phyloP scores from a whole-genome alignment of 257 asterid species.

The Marsdenia floribunda region DNA sequence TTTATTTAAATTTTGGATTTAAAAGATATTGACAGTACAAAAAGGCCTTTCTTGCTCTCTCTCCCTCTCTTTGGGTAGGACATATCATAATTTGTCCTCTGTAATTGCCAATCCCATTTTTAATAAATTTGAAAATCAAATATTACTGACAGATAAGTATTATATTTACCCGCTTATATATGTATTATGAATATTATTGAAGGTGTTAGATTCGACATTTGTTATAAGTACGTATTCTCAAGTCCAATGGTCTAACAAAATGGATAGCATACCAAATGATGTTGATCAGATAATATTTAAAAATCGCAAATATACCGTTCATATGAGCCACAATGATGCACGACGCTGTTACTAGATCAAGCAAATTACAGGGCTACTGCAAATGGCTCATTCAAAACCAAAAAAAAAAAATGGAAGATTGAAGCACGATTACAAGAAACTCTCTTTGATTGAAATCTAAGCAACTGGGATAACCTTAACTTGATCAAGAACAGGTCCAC shows the following conservation, averaged over 20 bases:
- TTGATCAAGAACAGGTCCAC: conserved; percentile 84
- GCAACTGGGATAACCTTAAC: conserved; percentile 46
- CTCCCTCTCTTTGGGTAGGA: background rate
- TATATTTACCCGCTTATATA: too few relatives aligned
- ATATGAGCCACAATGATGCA: background rate
- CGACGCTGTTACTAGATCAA: background rate
- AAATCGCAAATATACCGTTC: background rate
- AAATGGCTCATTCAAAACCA: background rate
- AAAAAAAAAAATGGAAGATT: background rate
- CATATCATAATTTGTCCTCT: too few relatives aligned
- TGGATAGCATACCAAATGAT: background rate
- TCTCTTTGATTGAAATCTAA: conserved; percentile 11
- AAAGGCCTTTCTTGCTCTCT: background rate
- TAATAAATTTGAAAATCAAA: too few relatives aligned
- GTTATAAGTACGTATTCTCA: too few relatives aligned
- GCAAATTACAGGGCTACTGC: conserved; percentile 13
- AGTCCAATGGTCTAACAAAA: too few relatives aligned
- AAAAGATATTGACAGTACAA: background rate
- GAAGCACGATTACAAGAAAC: background rate
- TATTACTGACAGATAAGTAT: too few relatives aligned
- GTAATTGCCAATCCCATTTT: too few relatives aligned
- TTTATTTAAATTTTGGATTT: too few relatives aligned
- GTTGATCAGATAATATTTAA: background rate
- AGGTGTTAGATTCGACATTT: too few relatives aligned
- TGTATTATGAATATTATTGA: too few relatives aligned